Percentiles rank a stretch among this genome's conserved stretches.
These are phyloP conservation scores for Mortierella claussenii DNA, from an alignment of 192 early-diverging fungal genomes.

Conservation along the genomic window DNA sequence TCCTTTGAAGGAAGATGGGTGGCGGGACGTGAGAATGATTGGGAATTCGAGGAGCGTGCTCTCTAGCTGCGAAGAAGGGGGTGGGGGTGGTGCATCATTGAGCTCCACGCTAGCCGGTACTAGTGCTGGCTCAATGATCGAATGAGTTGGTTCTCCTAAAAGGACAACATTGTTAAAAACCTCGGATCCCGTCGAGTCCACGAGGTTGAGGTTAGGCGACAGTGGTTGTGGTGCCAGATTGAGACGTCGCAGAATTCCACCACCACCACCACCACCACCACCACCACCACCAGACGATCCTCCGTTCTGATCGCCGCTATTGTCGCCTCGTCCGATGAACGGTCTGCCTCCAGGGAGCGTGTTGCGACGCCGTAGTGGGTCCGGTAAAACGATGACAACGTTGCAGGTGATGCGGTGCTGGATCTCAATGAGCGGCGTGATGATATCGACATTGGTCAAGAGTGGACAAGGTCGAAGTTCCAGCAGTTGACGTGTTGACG, in stretches of 20 bases:
- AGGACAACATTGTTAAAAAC: constrained; percentile 41
- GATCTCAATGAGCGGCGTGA: constrained; percentile 44
- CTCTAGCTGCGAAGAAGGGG: constrained; percentile 25
- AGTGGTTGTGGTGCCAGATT: constrained; percentile 31
- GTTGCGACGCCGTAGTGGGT: constrained; percentile 15
- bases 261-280: constrained; percentile 28
- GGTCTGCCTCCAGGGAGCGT: constrained; percentile 21
- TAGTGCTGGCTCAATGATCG: constrained; percentile 42
- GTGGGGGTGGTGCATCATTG: constrained; percentile 45
- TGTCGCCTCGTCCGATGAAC: too few species aligned
- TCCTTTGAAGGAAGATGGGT: constrained; percentile 9
- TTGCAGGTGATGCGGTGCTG: constrained; percentile 47
- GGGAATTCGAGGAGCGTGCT: constrained; percentile 44
- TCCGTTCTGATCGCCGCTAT: neutral
- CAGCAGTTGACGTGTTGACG: constrained; percentile 45
- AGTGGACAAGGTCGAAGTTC: constrained; percentile 41
- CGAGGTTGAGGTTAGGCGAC: constrained; percentile 24
- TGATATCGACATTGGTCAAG: constrained; percentile 35
- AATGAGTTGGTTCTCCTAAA: constrained; percentile 37
- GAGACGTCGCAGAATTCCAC: constrained; percentile 36
- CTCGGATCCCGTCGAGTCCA: constrained; percentile 35
- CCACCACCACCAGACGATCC: constrained; percentile 7
- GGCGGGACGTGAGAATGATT: constrained; percentile 46
- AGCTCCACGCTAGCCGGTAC: constrained; percentile 31
- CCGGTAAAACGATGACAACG: constrained; percentile 36